Conservation (phyloP, 371 early-diverging fungal species). For the Actinomucor elegans region DNA sequence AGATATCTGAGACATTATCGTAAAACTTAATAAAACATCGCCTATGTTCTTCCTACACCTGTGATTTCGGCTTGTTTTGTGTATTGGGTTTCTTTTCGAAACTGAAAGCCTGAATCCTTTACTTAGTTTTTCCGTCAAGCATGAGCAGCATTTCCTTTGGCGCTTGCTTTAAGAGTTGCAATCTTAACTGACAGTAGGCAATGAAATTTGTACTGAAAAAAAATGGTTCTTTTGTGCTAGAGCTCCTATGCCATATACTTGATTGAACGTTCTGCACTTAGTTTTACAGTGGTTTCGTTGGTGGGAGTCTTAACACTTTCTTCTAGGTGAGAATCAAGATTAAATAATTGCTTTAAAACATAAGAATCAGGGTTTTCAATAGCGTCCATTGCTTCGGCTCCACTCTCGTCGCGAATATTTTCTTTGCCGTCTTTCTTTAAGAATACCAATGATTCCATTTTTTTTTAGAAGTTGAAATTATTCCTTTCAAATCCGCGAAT, state of each 20-base stretch:
- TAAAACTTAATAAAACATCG: background rate
- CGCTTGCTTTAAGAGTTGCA: conserved; percentile 7
- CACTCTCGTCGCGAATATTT: conserved; percentile 3
- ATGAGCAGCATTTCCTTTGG: conserved; percentile 10
- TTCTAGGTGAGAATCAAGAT: conserved; percentile 4
- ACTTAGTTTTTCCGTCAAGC: conserved; percentile 2
- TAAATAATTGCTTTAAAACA: background rate
- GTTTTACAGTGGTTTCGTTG: conserved; percentile 1
- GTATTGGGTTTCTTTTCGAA: conserved; percentile 1
- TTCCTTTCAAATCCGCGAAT: background rate
- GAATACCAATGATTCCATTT: conserved; percentile 1
- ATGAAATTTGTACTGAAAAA: background rate
- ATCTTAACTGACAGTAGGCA: background rate
- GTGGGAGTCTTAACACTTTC: background rate
- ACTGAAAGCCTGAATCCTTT: background rate
- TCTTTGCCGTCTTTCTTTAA: conserved; percentile 8
- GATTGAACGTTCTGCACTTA: conserved; percentile 1
- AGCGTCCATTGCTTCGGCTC: conserved; percentile 1
- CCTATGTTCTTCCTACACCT: conserved; percentile 4
- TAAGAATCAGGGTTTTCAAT: background rate
- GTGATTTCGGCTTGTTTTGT: conserved; percentile 2
- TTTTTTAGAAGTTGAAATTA: conserved; percentile 4
- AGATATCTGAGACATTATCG: background rate
- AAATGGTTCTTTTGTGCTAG: background rate
- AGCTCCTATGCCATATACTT: background rate